Percentiles rank a stretch among this genome's conserved stretches.
Evolutionary conservation across 129 eudicot species (phyloP).

Genomic region (Saussurea involucrata): DNA sequence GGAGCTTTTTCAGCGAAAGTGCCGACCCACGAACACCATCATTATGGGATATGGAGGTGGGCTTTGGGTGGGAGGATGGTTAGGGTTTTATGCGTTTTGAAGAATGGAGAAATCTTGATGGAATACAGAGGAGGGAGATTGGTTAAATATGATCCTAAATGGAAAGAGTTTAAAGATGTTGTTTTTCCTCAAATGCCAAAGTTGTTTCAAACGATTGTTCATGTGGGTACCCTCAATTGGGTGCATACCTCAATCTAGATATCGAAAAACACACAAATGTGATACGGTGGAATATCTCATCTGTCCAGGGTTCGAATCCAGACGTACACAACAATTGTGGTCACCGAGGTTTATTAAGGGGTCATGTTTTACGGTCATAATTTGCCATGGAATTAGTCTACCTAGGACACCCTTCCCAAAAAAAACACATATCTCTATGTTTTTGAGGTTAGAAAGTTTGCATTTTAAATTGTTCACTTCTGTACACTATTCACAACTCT

Average conservation of each 20-base stretch:
- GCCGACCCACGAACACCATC: background rate
- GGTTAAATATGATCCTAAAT: constrained; percentile 45
- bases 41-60: constrained; percentile 35
- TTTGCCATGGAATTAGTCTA: too few relatives aligned
- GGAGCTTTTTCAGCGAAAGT: constrained; percentile 34
- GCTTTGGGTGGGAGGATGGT: constrained; percentile 33
- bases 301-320: too few relatives aligned
- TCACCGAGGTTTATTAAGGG: too few relatives aligned
- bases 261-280: background rate
- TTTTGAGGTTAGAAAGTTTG: background rate
- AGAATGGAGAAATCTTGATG: constrained; percentile 53
- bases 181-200: constrained; percentile 50
- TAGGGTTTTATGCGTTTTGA: constrained; percentile 33
- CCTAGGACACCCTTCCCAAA: too few relatives aligned
- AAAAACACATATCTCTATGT: too few relatives aligned
- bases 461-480: background rate
- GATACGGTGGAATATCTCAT: too few relatives aligned
- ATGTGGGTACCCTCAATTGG: constrained; percentile 49
- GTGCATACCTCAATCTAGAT: constrained; percentile 25
- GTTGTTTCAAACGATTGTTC: constrained; percentile 49
- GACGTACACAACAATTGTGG: too few relatives aligned
- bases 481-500: background rate
- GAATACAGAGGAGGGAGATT: constrained; percentile 52
- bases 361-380: too few relatives aligned
- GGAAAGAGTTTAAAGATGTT: constrained; percentile 36